Evolutionary conservation across 495 filamentous ascomycete species (phyloP).

Genomic region (Lentithecium fluviatile): DNA sequence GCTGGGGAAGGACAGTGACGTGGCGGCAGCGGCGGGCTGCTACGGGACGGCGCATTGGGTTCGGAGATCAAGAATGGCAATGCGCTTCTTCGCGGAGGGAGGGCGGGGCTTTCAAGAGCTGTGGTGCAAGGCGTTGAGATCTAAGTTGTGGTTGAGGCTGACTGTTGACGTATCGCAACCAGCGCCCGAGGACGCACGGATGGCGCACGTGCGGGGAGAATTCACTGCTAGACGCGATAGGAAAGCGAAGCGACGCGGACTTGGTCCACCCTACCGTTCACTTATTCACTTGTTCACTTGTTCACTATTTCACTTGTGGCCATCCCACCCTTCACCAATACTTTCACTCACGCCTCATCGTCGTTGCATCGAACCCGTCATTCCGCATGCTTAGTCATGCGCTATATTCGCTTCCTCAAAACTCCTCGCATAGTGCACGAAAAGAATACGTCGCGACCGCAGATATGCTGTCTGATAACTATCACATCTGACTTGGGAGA

Average conservation of each 20-base stretch:
- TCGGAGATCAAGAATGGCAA: not conserved
- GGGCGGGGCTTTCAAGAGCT: not conserved
- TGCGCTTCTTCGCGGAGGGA: not conserved
- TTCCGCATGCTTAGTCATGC: conserved; percentile 22
- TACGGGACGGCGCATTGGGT: conserved; percentile 22
- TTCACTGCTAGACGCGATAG: too few species aligned
- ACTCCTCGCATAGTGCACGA: conserved; percentile 29
- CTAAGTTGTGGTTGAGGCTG: not conserved
- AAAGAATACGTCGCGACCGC: conserved; percentile 40
- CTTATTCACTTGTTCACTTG: not conserved
- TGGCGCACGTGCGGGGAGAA: too few species aligned
- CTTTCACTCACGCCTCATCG: not conserved
- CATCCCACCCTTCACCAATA: not conserved
- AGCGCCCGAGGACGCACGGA: too few species aligned
- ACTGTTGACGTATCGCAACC: too few species aligned
- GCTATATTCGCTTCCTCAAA: conserved; percentile 43
- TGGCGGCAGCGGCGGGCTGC: conserved; percentile 22
- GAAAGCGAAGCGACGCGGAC: too few species aligned
- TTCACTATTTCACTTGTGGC: not conserved
- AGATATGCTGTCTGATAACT: conserved; percentile 55
- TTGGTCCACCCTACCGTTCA: not conserved
- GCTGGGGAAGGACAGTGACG: not conserved
- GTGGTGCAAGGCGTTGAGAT: not conserved
- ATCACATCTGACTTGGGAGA: conserved; percentile 92
- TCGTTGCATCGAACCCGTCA: not conserved